These are phyloP conservation scores for Heritiera fomes DNA, from an alignment of 345 rosid genomes.

Conservation along the genomic window DNA sequence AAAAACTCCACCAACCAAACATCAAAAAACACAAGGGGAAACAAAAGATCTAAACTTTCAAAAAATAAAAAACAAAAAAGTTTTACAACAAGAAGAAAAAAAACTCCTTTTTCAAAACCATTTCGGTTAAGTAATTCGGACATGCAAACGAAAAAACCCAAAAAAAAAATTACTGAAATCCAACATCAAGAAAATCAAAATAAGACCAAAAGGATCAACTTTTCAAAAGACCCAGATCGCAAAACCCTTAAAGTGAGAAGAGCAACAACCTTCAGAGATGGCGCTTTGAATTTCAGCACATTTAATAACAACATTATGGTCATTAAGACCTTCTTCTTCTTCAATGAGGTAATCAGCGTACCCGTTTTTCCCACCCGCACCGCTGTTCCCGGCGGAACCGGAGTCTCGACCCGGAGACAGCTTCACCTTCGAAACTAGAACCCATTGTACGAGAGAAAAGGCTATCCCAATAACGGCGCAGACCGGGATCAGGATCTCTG, in stretches of 20 bases:
- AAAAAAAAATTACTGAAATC: neutral
- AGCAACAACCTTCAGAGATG: conserved; percentile 64
- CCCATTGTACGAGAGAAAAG: conserved; percentile 78
- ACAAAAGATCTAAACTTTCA: conserved; percentile 2
- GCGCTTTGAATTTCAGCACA: conserved; percentile 94
- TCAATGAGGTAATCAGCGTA: conserved; percentile 72
- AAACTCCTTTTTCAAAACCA: neutral
- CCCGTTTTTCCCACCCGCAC: conserved; percentile 49
- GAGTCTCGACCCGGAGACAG: conserved; percentile 38
- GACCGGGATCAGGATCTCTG: conserved; percentile 77
- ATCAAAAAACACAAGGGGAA: neutral
- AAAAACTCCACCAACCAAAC: neutral
- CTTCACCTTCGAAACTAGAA: conserved; percentile 70
- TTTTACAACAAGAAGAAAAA: neutral
- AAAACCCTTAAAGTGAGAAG: neutral
- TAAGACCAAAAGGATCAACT: neutral
- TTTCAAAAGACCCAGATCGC: neutral
- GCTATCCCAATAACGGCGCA: conserved; percentile 80
- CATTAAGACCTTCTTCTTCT: conserved; percentile 90
- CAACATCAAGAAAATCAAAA: neutral
- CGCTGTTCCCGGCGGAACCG: conserved; percentile 18
- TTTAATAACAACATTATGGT: conserved; percentile 71
- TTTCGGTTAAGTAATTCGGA: neutral
- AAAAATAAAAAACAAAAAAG: neutral
- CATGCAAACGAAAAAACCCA: neutral